Percentiles rank a stretch among this genome's conserved stretches.
Conservation (phyloP, 768 basidiomycete species). For the Leccinum uliginosum region DNA sequence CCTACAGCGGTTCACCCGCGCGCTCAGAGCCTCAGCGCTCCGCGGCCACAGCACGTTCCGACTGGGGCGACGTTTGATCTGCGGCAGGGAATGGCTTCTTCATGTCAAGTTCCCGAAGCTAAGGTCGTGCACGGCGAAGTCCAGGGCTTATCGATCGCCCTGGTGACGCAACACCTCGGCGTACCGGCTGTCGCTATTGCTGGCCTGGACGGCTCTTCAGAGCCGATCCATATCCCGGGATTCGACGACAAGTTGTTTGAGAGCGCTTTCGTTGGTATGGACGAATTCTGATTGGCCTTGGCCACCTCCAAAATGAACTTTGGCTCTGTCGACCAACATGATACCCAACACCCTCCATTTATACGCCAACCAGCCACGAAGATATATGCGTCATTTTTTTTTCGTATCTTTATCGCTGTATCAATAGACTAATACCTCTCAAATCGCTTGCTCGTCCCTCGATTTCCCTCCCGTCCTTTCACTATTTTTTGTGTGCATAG, state of each 20-base stretch:
- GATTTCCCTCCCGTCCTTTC: background rate
- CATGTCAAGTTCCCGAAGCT: background rate
- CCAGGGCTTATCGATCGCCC: background rate
- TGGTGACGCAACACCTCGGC: conserved; percentile 6
- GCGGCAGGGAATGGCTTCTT: conserved; percentile 15
- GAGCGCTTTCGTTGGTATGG: conserved; percentile 4
- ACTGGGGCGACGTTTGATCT: conserved; percentile 10
- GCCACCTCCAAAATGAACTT: background rate
- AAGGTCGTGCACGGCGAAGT: conserved; percentile 1
- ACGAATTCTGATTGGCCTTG: conserved; percentile 6
- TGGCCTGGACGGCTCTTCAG: conserved; percentile 1
- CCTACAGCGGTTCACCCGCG: conserved; percentile 41
- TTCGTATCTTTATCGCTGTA: background rate
- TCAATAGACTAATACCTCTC: background rate
- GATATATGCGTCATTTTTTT: background rate
- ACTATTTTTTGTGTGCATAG: background rate
- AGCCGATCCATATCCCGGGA: background rate
- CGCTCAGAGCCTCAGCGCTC: conserved; percentile 29
- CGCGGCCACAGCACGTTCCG: conserved; percentile 20
- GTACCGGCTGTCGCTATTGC: conserved; percentile 10
- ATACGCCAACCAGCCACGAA: background rate
- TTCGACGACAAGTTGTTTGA: conserved; percentile 20
- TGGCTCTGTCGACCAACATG: background rate
- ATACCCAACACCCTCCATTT: background rate
- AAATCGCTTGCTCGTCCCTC: background rate